A percentile compares a stretch with the other conserved stretches of the same genome.
These are phyloP conservation scores for Sarocladium brachiariae DNA, from an alignment of 2,329 filamentous ascomycete genomes.

Conservation along the genomic window DNA sequence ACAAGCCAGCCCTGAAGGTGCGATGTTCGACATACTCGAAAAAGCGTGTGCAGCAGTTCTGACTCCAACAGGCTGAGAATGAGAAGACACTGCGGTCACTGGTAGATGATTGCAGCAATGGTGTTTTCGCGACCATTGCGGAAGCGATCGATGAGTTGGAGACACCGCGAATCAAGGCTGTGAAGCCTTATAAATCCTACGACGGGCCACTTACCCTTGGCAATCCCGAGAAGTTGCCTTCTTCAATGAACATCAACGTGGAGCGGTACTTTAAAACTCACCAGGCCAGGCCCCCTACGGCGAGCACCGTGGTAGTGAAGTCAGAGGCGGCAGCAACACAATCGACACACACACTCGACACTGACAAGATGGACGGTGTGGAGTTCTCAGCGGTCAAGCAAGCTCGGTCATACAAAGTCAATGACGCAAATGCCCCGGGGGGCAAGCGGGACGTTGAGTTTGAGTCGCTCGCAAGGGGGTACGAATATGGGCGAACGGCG, in stretches of 20 bases:
- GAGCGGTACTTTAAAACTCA: conserved; percentile 88
- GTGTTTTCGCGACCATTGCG: conserved; percentile 74
- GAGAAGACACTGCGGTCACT: conserved; percentile 62
- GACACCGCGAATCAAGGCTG: conserved; percentile 67
- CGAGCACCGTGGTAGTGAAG: conserved; percentile 66
- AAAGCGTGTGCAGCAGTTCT: neutral
- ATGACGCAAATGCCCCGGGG: conserved; percentile 65
- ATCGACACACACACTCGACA: conserved; percentile 41
- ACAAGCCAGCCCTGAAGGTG: conserved; percentile 68
- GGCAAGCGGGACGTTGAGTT: conserved; percentile 76
- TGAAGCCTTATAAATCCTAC: conserved; percentile 71
- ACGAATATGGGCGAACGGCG: conserved; percentile 85
- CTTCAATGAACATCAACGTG: conserved; percentile 74
- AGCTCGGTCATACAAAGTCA: conserved; percentile 72
- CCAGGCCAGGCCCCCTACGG: conserved; percentile 63
- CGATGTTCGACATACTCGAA: neutral
- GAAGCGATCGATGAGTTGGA: conserved; percentile 78
- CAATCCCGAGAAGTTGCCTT: conserved; percentile 63
- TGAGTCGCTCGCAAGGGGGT: conserved; percentile 85
- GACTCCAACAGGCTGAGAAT: conserved; percentile 45
- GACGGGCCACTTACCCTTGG: conserved; percentile 76
- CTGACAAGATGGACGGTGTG: conserved; percentile 41
- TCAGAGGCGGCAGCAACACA: conserved; percentile 43
- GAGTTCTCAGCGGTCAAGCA: conserved; percentile 67
- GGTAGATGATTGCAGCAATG: conserved; percentile 58